Conservation (phyloP, 805 yeast genomes). For the Pichia scutulata region DNA sequence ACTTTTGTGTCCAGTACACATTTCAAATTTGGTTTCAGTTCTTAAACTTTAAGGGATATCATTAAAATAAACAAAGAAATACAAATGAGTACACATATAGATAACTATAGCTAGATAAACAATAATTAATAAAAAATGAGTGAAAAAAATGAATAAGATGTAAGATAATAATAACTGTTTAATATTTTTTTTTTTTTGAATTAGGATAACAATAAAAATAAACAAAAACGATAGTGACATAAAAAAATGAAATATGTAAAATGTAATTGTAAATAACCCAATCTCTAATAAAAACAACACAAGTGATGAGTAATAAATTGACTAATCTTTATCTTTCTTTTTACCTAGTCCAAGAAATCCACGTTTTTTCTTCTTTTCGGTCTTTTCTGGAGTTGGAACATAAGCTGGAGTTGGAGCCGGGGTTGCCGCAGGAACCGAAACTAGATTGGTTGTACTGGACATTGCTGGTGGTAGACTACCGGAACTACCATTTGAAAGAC, state of each 20-base stretch:
- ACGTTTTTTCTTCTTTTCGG: conserved; percentile 27
- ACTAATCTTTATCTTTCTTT: conserved; percentile 6
- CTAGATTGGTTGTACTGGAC: conserved; percentile 6
- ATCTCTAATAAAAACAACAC: too few species aligned
- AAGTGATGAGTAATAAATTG: background rate
- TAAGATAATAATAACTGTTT: background rate
- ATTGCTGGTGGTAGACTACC: conserved; percentile 5
- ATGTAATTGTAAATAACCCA: too few species aligned
- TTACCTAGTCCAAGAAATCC: conserved; percentile 66
- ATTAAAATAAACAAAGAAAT: background rate
- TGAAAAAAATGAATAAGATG: background rate
- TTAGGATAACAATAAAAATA: background rate
- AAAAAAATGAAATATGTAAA: too few species aligned
- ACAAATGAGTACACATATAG: background rate
- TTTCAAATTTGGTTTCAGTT: background rate
- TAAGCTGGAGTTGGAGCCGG: conserved; percentile 41
- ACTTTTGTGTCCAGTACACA: too few species aligned
- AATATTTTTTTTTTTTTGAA: too few species aligned
- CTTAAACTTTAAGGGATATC: background rate
- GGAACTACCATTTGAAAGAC: conserved; percentile 2
- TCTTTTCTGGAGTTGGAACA: conserved; percentile 34
- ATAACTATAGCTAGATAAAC: background rate
- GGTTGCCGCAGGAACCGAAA: conserved; percentile 26
- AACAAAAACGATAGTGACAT: background rate
- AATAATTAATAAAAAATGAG: background rate